These are phyloP conservation scores for Hypoxylon cercidicola DNA, from an alignment of 495 filamentous ascomycete genomes.

Conservation along the genomic window DNA sequence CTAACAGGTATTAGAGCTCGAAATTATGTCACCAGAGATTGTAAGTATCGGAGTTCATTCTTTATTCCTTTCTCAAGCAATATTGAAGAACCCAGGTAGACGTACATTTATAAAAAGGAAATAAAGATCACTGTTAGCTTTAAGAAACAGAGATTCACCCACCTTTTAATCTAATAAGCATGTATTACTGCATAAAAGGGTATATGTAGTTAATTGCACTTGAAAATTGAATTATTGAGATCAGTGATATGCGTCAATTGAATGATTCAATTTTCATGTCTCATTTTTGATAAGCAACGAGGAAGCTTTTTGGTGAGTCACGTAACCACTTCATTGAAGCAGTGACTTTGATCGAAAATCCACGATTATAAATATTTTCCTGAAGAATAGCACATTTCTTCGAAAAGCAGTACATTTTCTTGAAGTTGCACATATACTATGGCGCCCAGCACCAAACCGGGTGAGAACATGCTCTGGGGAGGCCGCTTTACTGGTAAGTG, in stretches of 20 bases:
- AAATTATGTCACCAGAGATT: too few relatives aligned
- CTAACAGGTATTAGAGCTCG: too few relatives aligned
- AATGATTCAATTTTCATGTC: constrained; percentile 24
- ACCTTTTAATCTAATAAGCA: too few relatives aligned
- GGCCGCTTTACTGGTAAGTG: constrained; percentile 79
- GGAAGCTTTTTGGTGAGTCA: constrained; percentile 25
- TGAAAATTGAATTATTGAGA: neutral
- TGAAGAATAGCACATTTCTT: neutral
- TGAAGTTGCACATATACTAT: constrained; percentile 8
- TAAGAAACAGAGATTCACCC: too few relatives aligned
- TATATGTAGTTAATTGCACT: neutral
- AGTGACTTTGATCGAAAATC: neutral
- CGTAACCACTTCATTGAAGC: constrained; percentile 14
- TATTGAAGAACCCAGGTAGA: too few relatives aligned
- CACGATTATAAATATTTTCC: neutral
- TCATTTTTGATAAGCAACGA: constrained; percentile 25
- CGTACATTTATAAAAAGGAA: too few relatives aligned
- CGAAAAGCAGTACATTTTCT: neutral
- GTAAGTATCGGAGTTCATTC: too few relatives aligned
- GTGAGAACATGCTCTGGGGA: constrained; percentile 79
- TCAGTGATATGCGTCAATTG: constrained; percentile 28
- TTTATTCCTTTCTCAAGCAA: too few relatives aligned
- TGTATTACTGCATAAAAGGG: constrained; percentile 1
- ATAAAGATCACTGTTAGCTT: too few relatives aligned
- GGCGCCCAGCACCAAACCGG: constrained; percentile 28